Base-by-base conservation (phyloP, 192 early-diverging fungal species). In the Glomus cerebriforme region DNA sequence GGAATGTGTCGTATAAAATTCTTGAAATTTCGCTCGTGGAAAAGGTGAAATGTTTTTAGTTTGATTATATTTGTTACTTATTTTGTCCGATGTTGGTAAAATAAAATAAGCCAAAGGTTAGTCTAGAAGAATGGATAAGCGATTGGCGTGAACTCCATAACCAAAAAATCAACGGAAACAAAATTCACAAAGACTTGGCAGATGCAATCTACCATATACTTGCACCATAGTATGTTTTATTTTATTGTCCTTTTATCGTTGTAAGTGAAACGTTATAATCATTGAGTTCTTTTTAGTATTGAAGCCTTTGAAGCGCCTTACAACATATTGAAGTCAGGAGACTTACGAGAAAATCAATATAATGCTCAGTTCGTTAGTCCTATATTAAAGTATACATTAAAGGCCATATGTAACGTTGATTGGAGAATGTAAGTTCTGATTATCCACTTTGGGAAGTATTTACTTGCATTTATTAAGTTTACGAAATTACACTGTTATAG, bases 21-120 rank as follows among this genome's bases (percentile, higher is more conserved):
- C 37, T 39, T 39, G 37, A 39, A 39, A 39, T 39, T 39, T 39
- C 7, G 37, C 37, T 39, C 37, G 37, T 39, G n/a, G n/a, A n/a
- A n/a, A n/a, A n/a, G n/a, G n/a, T 2, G 2, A 37, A 7, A 6
- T 37, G 37, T 7, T 37, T 37, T 79, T 72, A 66, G 79, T 73
- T 49, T 73, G 63, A 43, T 74, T 63, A 80, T 66, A 39, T 74
- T 80, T 74, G 45, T 80, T 80, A 80, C 35, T 80, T 47, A 74
- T 74, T 80, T 79, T 79, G 71, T 68, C 71, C 49, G 58, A 59
- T 74, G 72, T 2, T 59, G 58, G 45, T 54, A 73, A 73, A 73
- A 68, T 24, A 60, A 19, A 39, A 65, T 49, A 71, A 74, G 72
- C 72, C 72, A 59, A 74, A 59, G 32, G 72, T 32, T 59, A 74